Evolutionary conservation across 208 protist species (phyloP).

Genomic region (Leishmania lainsoni): DNA sequence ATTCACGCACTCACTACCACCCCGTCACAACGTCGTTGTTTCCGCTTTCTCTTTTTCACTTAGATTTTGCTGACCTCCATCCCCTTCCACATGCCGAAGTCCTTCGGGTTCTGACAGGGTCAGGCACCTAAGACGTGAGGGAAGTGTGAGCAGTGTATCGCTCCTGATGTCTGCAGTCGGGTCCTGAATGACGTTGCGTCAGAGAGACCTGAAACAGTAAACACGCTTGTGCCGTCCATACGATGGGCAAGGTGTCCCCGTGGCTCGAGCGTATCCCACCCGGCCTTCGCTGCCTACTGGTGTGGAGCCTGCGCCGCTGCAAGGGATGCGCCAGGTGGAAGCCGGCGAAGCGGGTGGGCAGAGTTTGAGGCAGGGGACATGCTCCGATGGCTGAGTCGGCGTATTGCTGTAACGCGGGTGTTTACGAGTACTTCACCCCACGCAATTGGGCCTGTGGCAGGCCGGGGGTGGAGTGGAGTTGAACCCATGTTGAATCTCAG

Average conservation of each 20-base stretch:
- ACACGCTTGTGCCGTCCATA: background rate
- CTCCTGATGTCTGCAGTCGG: background rate
- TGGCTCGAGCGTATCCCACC: background rate
- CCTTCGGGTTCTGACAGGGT: background rate
- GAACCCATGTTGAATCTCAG: background rate
- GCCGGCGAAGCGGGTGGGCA: background rate
- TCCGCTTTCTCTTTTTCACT: background rate
- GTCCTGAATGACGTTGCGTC: background rate
- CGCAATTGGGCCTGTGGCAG: background rate
- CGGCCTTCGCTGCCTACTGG: background rate
- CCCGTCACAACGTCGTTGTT: background rate
- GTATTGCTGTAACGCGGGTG: background rate
- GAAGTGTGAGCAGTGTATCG: background rate
- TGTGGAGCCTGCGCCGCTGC: background rate
- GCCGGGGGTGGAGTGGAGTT: background rate
- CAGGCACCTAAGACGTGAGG: background rate
- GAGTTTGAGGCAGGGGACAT: background rate
- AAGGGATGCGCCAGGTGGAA: background rate
- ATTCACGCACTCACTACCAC: background rate
- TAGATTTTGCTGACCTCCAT: background rate
- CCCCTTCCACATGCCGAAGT: background rate
- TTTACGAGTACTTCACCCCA: background rate
- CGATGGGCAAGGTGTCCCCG: background rate
- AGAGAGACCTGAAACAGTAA: background rate
- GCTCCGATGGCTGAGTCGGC: background rate